Base-by-base conservation (phyloP, 2,329 filamentous ascomycete genomes). In the Colletotrichum sp. region DNA sequence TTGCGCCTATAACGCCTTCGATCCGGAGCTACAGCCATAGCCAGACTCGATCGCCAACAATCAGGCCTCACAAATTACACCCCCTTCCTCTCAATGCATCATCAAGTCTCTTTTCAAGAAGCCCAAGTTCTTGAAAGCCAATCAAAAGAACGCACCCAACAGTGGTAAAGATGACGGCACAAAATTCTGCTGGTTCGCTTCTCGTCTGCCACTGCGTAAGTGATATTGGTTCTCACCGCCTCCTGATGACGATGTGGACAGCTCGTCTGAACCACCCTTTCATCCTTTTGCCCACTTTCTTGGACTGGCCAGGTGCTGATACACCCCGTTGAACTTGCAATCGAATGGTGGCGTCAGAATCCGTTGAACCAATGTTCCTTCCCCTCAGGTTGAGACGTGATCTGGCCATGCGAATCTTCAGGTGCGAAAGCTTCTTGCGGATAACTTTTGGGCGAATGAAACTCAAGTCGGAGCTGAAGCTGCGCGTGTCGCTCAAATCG, bases 341-440 rank as follows among this genome's bases (percentile, higher is more conserved):
- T 30, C 59, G 15, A 28, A n/a, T 15, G 5, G 39, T 64, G 18
- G 57, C 64, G 24, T 67, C 30, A 36, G 64, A 44, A 21, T 72
- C 49, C 9, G 24, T 21, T 59, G 69, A 34, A 39, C 21, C 69
- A 36, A 60, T 18, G 18, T 32, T 32, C 18, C 64, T 55, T 8
- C 64, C 62, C 36, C 65, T 66, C 28, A 77, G 28, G n/a, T 77
- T 75, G 18, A 72, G 62, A 9, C 71, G 72, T 49, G 77, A 77
- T 34, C 66, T 69, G 16, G 62, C 68, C 15, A 78, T 66, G 55
- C 76, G 75, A 32, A 76, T 57, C n/a, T 63, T 77, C 28, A 78
- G 26, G 24, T 77, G 62, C 8, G 77, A 78, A 7, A 78, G 66
- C 18, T 78, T 78, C 69, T 78, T 78, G 12, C 69, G 75, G 16